These are phyloP conservation scores for Pyrenophora teres DNA, from an alignment of 2,329 filamentous ascomycete species.

Conservation along the genomic window DNA sequence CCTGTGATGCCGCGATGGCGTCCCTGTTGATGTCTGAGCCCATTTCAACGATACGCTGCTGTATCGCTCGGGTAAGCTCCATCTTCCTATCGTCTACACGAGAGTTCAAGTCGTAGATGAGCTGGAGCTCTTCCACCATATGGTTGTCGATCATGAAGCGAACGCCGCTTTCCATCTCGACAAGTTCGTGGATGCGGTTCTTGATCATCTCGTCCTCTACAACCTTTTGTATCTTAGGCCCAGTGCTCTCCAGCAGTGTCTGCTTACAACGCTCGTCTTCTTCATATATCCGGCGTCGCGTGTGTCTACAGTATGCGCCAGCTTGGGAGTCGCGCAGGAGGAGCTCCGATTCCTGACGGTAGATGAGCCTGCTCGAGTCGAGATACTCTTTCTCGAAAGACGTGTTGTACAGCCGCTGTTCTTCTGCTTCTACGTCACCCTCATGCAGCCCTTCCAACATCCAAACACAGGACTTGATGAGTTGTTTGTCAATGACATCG, in stretches of 20 bases:
- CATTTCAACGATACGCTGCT: slow-evolving; percentile 75
- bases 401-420: slow-evolving; percentile 80
- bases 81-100: slow-evolving; percentile 76
- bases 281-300: slow-evolving; percentile 74
- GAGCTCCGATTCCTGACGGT: slow-evolving; percentile 72
- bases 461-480: slow-evolving; percentile 80
- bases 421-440: slow-evolving; percentile 74
- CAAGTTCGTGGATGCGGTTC: slow-evolving; percentile 77
- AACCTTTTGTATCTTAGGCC: slow-evolving; percentile 73
- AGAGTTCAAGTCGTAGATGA: slow-evolving; percentile 78
- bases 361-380: slow-evolving; percentile 72
- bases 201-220: slow-evolving; percentile 81
- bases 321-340: slow-evolving; percentile 80
- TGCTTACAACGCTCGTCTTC: slow-evolving; percentile 83
- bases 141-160: slow-evolving; percentile 92
- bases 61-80: slow-evolving; percentile 71
- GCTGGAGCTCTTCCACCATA: slow-evolving; percentile 74
- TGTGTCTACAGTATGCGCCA: slow-evolving; percentile 77
- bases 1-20: slow-evolving; percentile 61
- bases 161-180: slow-evolving; percentile 85
- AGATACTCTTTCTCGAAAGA: slow-evolving; percentile 83
- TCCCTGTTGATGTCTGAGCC: slow-evolving; percentile 81
- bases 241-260: slow-evolving; percentile 74
- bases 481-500: slow-evolving; percentile 80
- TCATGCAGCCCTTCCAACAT: slow-evolving; percentile 93